These are phyloP conservation scores for Prillingera fragicola DNA, from an alignment of 1,284 basidiomycete species.

Conservation along the genomic window DNA sequence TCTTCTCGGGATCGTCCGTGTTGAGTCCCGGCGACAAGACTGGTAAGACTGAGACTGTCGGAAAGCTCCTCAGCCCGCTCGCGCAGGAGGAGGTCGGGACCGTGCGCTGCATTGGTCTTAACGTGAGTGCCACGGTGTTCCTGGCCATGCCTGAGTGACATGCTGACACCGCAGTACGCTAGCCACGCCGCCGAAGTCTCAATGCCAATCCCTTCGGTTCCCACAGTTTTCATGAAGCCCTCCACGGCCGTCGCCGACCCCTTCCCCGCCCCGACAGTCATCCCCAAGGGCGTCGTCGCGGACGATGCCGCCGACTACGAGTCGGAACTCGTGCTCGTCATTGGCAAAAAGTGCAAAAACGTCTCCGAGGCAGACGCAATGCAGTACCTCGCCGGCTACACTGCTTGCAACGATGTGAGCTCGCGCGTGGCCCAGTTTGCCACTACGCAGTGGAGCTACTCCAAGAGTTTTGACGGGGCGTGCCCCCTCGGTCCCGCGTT, in stretches of 20 bases:
- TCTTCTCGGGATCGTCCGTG: constrained; percentile 36
- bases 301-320: constrained; percentile 81
- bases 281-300: constrained; percentile 52
- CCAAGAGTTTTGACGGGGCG: constrained; percentile 48
- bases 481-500: constrained; percentile 49
- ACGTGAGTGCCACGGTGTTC: constrained; percentile 26
- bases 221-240: constrained; percentile 43
- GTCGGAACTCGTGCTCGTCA: constrained; percentile 77
- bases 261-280: constrained; percentile 30
- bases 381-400: constrained; percentile 67
- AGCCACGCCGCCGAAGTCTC: constrained; percentile 45
- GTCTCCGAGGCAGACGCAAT: constrained; percentile 70
- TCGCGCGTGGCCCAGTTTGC: constrained; percentile 38
- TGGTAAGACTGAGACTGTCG: constrained; percentile 31
- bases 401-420: constrained; percentile 49
- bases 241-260: constrained; percentile 34
- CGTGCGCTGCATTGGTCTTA: constrained; percentile 44
- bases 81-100: constrained; percentile 36
- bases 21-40: constrained; percentile 40
- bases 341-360: constrained; percentile 72
- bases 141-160: background rate
- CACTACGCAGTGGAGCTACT: constrained; percentile 44
- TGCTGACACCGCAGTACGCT: constrained; percentile 35
- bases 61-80: constrained; percentile 41
- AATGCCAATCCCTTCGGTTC: constrained; percentile 32